These are phyloP conservation scores for Cymbopogon flexuosus DNA, from an alignment of 202 grass and related monocot genomes.

Conservation along the genomic window DNA sequence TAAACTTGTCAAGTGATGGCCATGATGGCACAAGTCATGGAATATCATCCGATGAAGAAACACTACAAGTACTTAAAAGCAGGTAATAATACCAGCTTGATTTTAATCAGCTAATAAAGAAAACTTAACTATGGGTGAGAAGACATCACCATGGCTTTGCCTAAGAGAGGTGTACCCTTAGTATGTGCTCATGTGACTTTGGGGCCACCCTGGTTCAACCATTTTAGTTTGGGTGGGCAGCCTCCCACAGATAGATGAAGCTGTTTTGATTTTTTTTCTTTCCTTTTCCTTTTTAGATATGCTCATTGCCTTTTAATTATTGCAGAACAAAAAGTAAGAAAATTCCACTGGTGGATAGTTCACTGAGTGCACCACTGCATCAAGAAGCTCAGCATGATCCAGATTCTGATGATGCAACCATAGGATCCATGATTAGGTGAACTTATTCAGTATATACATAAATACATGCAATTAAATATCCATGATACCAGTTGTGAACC, in stretches of 20 bases:
- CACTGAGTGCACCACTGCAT: conserved; percentile 25
- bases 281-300: background rate
- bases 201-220: background rate
- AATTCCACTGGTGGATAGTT: conserved; percentile 19
- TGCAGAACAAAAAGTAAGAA: conserved; percentile 40
- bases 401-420: conserved; percentile 44
- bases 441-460: background rate
- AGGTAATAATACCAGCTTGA: conserved; percentile 44
- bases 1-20: conserved; percentile 16
- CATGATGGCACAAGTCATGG: conserved; percentile 29
- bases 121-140: background rate
- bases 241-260: conserved; percentile 5
- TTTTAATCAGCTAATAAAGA: conserved; percentile 6
- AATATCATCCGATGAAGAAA: conserved; percentile 62
- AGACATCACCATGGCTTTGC: background rate
- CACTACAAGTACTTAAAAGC: conserved; percentile 50
- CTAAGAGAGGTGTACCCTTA: background rate
- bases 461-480: background rate
- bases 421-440: conserved; percentile 47
- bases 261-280: background rate
- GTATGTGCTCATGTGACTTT: background rate
- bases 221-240: background rate
- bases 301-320: conserved; percentile 14
- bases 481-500: background rate
- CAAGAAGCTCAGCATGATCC: conserved; percentile 35